phyloP scores from a whole-genome alignment of 768 basidiomycete genomes.

The Gloeophyllum trabeum region DNA sequence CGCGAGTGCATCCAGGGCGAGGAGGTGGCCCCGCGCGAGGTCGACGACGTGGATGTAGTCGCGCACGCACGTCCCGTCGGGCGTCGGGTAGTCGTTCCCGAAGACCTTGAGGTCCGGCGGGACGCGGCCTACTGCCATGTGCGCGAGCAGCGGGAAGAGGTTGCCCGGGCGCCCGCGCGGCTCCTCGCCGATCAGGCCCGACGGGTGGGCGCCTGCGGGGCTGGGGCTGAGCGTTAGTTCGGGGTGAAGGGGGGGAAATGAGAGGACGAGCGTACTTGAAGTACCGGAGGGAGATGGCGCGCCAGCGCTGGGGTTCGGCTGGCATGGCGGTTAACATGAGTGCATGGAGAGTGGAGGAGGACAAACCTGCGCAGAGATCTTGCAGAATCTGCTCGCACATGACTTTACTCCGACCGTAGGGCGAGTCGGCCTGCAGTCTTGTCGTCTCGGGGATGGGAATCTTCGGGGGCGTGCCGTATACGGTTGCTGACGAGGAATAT shows the following conservation, averaged over 20 bases:
- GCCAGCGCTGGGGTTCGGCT: conserved; percentile 68
- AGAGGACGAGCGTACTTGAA: conserved; percentile 66
- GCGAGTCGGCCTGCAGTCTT: conserved; percentile 77
- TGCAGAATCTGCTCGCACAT: conserved; percentile 87
- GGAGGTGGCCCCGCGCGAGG: conserved; percentile 86
- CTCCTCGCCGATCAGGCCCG: conserved; percentile 91
- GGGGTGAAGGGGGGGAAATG: neutral
- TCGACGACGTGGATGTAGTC: conserved; percentile 93
- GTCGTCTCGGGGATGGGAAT: conserved; percentile 95
- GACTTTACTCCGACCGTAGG: conserved; percentile 94
- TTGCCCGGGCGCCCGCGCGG: conserved; percentile 94
- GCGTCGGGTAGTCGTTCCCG: conserved; percentile 95
- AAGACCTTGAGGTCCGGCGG: conserved; percentile 62
- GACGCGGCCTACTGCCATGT: conserved; percentile 88
- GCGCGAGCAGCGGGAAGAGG: conserved; percentile 84
- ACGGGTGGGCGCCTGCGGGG: conserved; percentile 97
- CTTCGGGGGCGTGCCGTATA: conserved; percentile 86
- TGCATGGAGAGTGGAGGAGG: conserved; percentile 3
- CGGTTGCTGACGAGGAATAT: conserved; percentile 97
- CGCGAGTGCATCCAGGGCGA: conserved; percentile 77
- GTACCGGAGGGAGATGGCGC: conserved; percentile 82
- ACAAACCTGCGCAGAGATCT: conserved; percentile 73
- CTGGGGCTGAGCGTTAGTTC: conserved; percentile 38
- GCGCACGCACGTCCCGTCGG: conserved; percentile 97
- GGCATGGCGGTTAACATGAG: conserved; percentile 1